A percentile compares a stretch with the other conserved stretches of the same genome.
Conservation (phyloP, 257 asterid genomes). For the Ehretia macrophylla region DNA sequence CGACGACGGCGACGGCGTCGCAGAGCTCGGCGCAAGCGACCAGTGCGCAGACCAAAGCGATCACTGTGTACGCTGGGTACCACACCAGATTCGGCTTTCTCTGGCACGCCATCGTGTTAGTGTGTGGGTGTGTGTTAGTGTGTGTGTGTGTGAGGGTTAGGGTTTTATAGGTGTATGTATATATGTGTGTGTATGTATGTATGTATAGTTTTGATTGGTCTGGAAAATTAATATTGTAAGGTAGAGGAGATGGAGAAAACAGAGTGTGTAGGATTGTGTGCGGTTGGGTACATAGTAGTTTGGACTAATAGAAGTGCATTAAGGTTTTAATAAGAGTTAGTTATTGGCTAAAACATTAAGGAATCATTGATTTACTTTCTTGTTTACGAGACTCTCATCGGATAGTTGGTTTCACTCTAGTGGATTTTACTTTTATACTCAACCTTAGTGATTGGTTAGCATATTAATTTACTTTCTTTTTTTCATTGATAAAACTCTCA, state of each 20-base stretch:
- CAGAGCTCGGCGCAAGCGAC: slow-evolving; percentile 75
- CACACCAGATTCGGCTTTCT: slow-evolving; percentile 24
- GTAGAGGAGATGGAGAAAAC: not conserved
- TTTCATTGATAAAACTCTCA: no score
- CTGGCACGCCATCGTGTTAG: not conserved
- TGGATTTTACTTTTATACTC: no score
- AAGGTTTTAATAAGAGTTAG: no score
- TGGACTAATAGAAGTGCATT: not conserved
- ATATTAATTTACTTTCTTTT: no score
- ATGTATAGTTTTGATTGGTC: not conserved
- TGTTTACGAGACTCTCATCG: no score
- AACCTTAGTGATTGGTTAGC: no score
- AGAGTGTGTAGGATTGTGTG: not conserved
- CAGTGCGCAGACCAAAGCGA: slow-evolving; percentile 44
- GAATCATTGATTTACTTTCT: no score
- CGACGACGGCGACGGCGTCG: slow-evolving; percentile 80
- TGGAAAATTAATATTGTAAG: not conserved
- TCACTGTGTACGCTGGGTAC: slow-evolving; percentile 47
- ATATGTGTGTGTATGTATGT: not conserved
- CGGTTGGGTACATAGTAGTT: not conserved
- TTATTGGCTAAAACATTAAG: no score
- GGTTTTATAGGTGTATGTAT: not conserved
- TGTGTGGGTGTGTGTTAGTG: no score
- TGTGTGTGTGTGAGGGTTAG: not conserved
- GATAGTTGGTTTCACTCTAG: no score